These are phyloP conservation scores for Solanum verrucosum DNA, from an alignment of 257 asterid species.

Conservation along the genomic window DNA sequence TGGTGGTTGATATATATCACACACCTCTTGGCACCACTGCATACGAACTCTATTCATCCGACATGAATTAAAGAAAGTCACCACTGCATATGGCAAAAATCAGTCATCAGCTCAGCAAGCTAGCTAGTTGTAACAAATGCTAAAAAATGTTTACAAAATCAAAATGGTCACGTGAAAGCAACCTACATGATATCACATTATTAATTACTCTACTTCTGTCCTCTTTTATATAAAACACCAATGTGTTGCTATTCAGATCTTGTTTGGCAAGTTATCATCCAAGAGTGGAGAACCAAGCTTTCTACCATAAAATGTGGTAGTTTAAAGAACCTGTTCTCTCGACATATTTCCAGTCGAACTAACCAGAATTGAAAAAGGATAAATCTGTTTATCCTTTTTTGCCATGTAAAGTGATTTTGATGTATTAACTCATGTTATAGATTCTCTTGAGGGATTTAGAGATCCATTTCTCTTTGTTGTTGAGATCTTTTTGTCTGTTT, in stretches of 20 bases:
- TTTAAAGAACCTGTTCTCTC: background rate
- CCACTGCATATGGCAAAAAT: background rate
- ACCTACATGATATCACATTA: background rate
- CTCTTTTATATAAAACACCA: background rate
- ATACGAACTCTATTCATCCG: background rate
- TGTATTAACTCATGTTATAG: background rate
- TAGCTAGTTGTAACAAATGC: background rate
- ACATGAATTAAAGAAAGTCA: background rate
- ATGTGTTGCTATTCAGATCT: background rate
- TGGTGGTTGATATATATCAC: background rate
- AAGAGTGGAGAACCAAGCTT: background rate
- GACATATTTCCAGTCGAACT: background rate
- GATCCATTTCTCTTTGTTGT: background rate
- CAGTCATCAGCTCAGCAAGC: background rate
- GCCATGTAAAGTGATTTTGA: background rate
- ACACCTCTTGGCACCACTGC: background rate
- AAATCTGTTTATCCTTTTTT: no score
- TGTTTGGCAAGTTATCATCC: background rate
- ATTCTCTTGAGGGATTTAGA: background rate
- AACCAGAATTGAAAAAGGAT: no score
- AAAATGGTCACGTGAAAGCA: background rate
- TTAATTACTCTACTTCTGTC: background rate
- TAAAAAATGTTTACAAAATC: background rate
- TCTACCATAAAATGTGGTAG: background rate
- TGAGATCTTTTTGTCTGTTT: background rate